Conservation (phyloP, 2,329 filamentous ascomycete genomes). For the Graphilbum sp. region DNA sequence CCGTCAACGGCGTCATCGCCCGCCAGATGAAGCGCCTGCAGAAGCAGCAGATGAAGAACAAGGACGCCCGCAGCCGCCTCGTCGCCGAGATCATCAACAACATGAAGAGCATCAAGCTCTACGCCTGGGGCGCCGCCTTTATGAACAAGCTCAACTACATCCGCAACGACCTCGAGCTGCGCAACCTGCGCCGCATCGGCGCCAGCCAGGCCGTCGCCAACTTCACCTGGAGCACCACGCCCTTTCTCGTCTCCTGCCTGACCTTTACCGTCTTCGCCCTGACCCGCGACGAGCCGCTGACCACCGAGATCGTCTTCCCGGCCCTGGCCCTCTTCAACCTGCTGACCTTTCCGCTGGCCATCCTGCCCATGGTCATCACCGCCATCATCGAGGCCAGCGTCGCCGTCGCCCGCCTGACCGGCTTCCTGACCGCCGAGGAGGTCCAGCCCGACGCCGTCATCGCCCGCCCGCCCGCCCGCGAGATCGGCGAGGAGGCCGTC, state of each 20-base stretch:
- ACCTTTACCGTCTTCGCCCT: slow-evolving; percentile 92
- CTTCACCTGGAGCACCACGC: slow-evolving; percentile 95
- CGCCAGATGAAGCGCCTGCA: slow-evolving; percentile 87
- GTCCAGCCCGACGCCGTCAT: slow-evolving; percentile 71
- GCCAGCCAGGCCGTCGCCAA: slow-evolving; percentile 88
- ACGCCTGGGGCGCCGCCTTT: slow-evolving; percentile 92
- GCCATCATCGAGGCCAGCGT: slow-evolving; percentile 93
- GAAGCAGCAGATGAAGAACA: slow-evolving; percentile 98
- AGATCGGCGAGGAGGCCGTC: slow-evolving; percentile 72
- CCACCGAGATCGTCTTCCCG: slow-evolving; percentile 91
- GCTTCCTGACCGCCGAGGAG: slow-evolving; percentile 77
- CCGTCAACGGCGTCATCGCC: slow-evolving; percentile 83
- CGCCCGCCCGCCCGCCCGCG: slow-evolving; percentile 50
- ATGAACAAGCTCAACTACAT: slow-evolving; percentile 96
- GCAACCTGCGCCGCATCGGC: slow-evolving; percentile 90
- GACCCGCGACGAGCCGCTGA: slow-evolving; percentile 63
- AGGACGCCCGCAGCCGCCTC: slow-evolving; percentile 78
- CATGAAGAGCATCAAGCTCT: slow-evolving; percentile 99
- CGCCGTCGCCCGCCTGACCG: slow-evolving; percentile 69
- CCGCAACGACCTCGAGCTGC: slow-evolving; percentile 86
- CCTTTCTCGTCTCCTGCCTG: slow-evolving; percentile 91
- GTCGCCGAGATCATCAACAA: slow-evolving; percentile 98
- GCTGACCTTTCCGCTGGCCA: slow-evolving; percentile 82
- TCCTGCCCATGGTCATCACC: slow-evolving; percentile 95
- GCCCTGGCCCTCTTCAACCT: slow-evolving; percentile 90